These are phyloP conservation scores for Primulina huaijiensis DNA, from an alignment of 257 asterid species.

Conservation along the genomic window DNA sequence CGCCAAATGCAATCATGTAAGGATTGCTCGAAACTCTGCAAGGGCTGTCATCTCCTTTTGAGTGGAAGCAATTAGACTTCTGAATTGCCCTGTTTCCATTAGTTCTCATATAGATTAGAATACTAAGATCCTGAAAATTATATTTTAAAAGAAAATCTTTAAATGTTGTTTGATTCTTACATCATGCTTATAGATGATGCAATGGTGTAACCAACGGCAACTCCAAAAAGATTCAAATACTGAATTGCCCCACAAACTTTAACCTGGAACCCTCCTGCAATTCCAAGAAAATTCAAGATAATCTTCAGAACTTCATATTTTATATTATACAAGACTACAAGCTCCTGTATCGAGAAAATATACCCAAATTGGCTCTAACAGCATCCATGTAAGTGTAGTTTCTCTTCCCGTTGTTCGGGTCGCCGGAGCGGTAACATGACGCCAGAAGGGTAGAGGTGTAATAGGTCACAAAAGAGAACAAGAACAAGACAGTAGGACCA, in stretches of 20 bases:
- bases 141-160: no score
- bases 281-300: slow-evolving; percentile 1
- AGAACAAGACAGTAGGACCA: slow-evolving; percentile 47
- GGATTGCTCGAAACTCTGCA: slow-evolving; percentile 61
- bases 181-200: slow-evolving; percentile 77
- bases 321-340: no score
- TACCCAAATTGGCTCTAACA: slow-evolving; percentile 47
- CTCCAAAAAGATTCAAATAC: slow-evolving; percentile 81
- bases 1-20: slow-evolving; percentile 68
- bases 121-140: no score
- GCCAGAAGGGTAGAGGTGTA: slow-evolving; percentile 54
- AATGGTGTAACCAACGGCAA: slow-evolving; percentile 86
- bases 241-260: slow-evolving; percentile 91
- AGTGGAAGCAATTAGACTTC: slow-evolving; percentile 58
- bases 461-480: slow-evolving; percentile 56
- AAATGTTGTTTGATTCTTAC: slow-evolving; percentile 37
- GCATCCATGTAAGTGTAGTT: slow-evolving; percentile 59
- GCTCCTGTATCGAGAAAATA: background rate
- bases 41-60: slow-evolving; percentile 45
- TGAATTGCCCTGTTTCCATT: slow-evolving; percentile 45
- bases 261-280: slow-evolving; percentile 77
- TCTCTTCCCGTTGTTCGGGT: slow-evolving; percentile 44
- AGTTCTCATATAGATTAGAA: background rate
- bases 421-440: slow-evolving; percentile 45
- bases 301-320: no score